Conservation (phyloP, 2,329 filamentous ascomycete genomes). For the Chalaropsis ovoidea region DNA sequence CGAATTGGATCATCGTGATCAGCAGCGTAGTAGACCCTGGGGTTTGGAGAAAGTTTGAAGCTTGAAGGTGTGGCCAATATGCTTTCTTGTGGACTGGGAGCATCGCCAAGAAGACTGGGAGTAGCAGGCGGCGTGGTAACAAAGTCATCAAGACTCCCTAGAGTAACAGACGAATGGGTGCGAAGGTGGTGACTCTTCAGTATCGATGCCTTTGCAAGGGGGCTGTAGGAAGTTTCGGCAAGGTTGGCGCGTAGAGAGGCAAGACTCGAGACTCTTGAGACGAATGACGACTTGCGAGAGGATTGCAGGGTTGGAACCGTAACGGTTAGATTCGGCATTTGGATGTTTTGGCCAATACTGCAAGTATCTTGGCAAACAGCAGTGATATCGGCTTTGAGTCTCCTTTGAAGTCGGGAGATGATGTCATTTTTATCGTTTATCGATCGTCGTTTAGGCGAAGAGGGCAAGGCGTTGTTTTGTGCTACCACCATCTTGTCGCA, state of each 20-base stretch:
- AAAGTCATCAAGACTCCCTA: constrained; percentile 25
- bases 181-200: constrained; percentile 17
- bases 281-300: constrained; percentile 10
- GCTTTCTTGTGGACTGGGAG: constrained; percentile 27
- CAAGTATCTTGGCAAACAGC: constrained; percentile 45
- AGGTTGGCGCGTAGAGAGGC: constrained; percentile 12
- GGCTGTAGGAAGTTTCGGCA: constrained; percentile 15
- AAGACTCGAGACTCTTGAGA: constrained; percentile 15
- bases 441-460: constrained; percentile 26
- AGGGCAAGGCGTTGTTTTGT: constrained; percentile 32
- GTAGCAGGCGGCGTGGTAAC: constrained; percentile 27
- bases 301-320: constrained; percentile 17
- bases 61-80: constrained; percentile 27
- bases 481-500: constrained; percentile 41
- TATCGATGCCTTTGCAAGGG: constrained; percentile 8
- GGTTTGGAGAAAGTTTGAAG: constrained; percentile 18
- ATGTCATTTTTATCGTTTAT: constrained; percentile 33
- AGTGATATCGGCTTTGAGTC: constrained; percentile 41
- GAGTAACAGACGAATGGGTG: constrained; percentile 19
- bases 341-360: constrained; percentile 32
- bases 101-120: constrained; percentile 27
- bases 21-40: constrained; percentile 9
- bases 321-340: constrained; percentile 30
- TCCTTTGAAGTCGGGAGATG: constrained; percentile 36
- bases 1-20: constrained; percentile 11